Percentiles rank a stretch among this genome's conserved stretches.
phyloP scores from a whole-genome alignment of 768 basidiomycete genomes.

The Rhizopogon vinicolor region DNA sequence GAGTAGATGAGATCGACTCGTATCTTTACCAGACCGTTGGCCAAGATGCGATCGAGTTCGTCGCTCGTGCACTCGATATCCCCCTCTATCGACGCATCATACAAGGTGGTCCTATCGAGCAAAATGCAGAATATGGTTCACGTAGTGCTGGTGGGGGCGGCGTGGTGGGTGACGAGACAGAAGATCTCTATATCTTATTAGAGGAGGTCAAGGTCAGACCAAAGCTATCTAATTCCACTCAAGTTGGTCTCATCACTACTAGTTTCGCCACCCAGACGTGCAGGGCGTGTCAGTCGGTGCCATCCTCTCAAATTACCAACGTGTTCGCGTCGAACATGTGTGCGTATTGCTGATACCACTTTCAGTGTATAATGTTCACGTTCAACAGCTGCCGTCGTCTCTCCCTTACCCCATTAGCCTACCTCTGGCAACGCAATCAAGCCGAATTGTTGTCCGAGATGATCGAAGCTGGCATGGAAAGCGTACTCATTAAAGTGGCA shows the following conservation, averaged over 20 bases:
- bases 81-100: constrained; percentile 85
- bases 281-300: constrained; percentile 91
- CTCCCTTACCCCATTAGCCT: constrained; percentile 73
- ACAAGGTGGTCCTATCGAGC: constrained; percentile 72
- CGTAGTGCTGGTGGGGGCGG: constrained; percentile 47
- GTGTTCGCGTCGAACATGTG: constrained; percentile 98
- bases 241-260: neutral
- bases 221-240: neutral
- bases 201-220: constrained; percentile 67
- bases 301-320: constrained; percentile 96
- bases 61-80: constrained; percentile 80
- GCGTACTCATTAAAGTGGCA: constrained; percentile 91
- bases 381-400: constrained; percentile 70
- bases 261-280: constrained; percentile 77
- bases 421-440: constrained; percentile 94
- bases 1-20: constrained; percentile 92
- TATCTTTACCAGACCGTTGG: constrained; percentile 99
- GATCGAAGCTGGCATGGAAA: constrained; percentile 73
- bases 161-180: constrained; percentile 87
- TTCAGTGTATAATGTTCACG: neutral
- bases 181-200: constrained; percentile 80
- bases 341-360: constrained; percentile 30
- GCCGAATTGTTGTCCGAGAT: constrained; percentile 81
- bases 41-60: constrained; percentile 84
- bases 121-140: constrained; percentile 82